These are phyloP conservation scores for Misopates orontium DNA, from an alignment of 257 asterid species.

Conservation along the genomic window DNA sequence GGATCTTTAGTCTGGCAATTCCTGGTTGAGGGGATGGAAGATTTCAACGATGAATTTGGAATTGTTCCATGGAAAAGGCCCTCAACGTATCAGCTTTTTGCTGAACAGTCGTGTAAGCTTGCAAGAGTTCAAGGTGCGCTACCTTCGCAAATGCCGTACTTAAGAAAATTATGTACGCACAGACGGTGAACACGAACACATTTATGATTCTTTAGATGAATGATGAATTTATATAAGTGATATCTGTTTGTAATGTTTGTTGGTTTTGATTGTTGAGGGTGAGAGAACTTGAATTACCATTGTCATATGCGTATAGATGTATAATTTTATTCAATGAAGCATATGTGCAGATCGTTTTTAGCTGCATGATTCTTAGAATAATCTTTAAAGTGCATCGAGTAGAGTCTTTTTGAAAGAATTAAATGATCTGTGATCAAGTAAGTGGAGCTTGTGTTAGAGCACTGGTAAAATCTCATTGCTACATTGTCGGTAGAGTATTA, in stretches of 20 bases:
- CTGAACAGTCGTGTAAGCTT: slow-evolving; percentile 81
- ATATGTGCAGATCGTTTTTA: slow-evolving; percentile 22
- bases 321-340: slow-evolving; percentile 31
- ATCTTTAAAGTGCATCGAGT: background rate
- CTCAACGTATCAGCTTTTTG: slow-evolving; percentile 63
- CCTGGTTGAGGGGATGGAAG: slow-evolving; percentile 87
- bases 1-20: slow-evolving; percentile 96
- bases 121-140: slow-evolving; percentile 86
- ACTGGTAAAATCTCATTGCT: background rate
- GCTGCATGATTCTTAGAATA: slow-evolving; percentile 22
- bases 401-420: background rate
- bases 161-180: slow-evolving; percentile 62
- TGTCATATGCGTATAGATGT: slow-evolving; percentile 33
- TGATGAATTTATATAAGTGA: too few species aligned
- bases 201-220: too few species aligned
- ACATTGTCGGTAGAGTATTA: background rate
- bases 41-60: slow-evolving; percentile 86
- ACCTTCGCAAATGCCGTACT: slow-evolving; percentile 62
- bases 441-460: too few species aligned
- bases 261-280: slow-evolving; percentile 23
- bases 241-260: slow-evolving; percentile 24
- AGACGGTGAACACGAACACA: slow-evolving; percentile 18
- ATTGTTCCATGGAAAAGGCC: slow-evolving; percentile 79
- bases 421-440: background rate
- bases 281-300: slow-evolving; percentile 6